phyloP scores from a whole-genome alignment of 805 yeast genomes.

The Pichia manshurica region DNA sequence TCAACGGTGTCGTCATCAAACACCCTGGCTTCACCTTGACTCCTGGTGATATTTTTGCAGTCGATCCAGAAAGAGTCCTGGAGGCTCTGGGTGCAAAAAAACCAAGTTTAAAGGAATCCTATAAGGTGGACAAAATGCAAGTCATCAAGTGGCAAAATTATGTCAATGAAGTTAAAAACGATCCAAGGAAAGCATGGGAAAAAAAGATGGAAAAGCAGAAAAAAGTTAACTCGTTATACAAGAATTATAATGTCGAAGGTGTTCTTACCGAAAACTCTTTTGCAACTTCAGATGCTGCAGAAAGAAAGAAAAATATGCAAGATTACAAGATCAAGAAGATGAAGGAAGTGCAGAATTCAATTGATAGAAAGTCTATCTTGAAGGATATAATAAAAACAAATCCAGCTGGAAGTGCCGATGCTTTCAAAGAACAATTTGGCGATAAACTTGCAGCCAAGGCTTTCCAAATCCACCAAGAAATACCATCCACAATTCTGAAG shows the following conservation, averaged over 20 bases:
- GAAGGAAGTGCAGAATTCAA: slow-evolving; percentile 25
- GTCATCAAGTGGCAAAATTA: slow-evolving; percentile 70
- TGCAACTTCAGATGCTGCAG: slow-evolving; percentile 13
- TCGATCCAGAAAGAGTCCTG: slow-evolving; percentile 79
- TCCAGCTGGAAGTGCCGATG: slow-evolving; percentile 21
- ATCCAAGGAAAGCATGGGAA: slow-evolving; percentile 55
- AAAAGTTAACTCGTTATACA: slow-evolving; percentile 30
- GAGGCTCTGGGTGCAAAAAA: slow-evolving; percentile 79
- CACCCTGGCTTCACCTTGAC: slow-evolving; percentile 74
- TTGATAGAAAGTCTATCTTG: slow-evolving; percentile 45
- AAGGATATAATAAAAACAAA: slow-evolving; percentile 35
- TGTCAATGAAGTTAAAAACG: slow-evolving; percentile 50
- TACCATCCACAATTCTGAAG: slow-evolving; percentile 24
- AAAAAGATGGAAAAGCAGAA: slow-evolving; percentile 41
- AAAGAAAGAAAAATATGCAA: slow-evolving; percentile 30
- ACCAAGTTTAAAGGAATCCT: slow-evolving; percentile 66
- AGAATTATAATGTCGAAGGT: slow-evolving; percentile 20
- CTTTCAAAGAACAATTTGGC: slow-evolving; percentile 36
- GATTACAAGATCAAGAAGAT: slow-evolving; percentile 33
- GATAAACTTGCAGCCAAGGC: slow-evolving; percentile 28
- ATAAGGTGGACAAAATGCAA: slow-evolving; percentile 66
- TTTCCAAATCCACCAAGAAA: slow-evolving; percentile 31
- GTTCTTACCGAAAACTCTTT: slow-evolving; percentile 18
- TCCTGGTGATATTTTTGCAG: slow-evolving; percentile 84
- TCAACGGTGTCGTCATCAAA: slow-evolving; percentile 72